Conservation (phyloP, 106 monocot genomes). For the Dactylorhiza incarnata region DNA sequence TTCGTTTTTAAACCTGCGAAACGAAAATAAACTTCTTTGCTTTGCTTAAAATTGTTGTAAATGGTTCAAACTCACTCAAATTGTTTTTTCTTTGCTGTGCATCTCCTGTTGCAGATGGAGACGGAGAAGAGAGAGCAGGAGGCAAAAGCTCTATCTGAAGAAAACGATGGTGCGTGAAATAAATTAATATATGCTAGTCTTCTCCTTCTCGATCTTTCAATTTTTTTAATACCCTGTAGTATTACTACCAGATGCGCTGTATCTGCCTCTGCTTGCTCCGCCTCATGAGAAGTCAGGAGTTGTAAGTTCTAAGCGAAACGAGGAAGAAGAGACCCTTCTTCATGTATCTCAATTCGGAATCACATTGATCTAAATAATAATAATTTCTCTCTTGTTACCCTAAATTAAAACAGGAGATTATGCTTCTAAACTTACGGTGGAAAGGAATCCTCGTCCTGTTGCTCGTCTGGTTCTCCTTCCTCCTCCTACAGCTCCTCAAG, state of each 20-base stretch:
- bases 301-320: conserved; percentile 19
- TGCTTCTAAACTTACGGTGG: conserved; percentile 71
- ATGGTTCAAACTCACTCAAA: background rate
- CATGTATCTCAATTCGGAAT: background rate
- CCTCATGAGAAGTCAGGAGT: conserved; percentile 34
- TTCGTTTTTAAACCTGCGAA: background rate
- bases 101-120: conserved; percentile 34
- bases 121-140: conserved; percentile 29
- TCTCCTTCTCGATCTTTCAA: background rate
- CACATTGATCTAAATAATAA: background rate
- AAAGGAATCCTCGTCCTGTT: conserved; percentile 59
- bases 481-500: conserved; percentile 79
- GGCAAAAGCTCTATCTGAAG: conserved; percentile 7
- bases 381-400: background rate
- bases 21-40: background rate
- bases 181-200: background rate
- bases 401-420: conserved; percentile 40
- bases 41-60: background rate
- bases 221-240: conserved; percentile 7
- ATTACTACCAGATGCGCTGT: conserved; percentile 20
- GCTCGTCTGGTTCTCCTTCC: conserved; percentile 69
- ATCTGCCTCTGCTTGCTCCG: conserved; percentile 45
- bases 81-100: background rate
- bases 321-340: background rate
- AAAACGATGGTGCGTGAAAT: conserved; percentile 15